Evolutionary conservation across 768 basidiomycete species (phyloP), one percentile per base, ranked within the genome.

Genomic region (Boletellus ananas): DNA sequence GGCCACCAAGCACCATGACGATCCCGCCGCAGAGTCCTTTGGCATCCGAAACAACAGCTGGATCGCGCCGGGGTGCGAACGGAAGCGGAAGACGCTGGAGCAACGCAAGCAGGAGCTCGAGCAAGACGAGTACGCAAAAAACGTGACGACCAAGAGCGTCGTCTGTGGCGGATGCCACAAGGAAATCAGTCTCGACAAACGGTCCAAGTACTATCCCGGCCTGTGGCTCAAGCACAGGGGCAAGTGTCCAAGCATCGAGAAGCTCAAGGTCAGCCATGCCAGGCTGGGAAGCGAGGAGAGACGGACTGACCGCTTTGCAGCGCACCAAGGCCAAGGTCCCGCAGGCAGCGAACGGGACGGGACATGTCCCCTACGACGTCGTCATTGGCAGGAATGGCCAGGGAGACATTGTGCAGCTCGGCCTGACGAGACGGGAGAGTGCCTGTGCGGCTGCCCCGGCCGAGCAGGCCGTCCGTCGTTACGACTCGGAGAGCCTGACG

Each of bases 161-260:
- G 45, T 52, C 3, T 70, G 69, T 37, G 39, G 33, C 10, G 70
- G 61, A 27, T 70, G 70, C 29, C 11, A 43, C 29, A 69, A 43
- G 49, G 55, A 49, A 16, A 72, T 70, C 35, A 68, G 67, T 38
- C 63, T 70, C 13, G 70, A 70, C 40, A 68, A 66, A 46, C 47
- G 69, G 37, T 68, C 62, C 3, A 45, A 52, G 21, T 72, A 72
- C 54, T 72, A 70, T 36, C 67, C 69, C 14, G 69, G 69, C 7
- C 35, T 70, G 8, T 70, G 69, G 69, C 34, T 43, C 43, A 70
- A 70, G 50, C 69, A 70, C 46, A 60, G 48, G 36, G 23, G 49
- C 3, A 69, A 69, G 49, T 70, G 70, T 34, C 57, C 52, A 21
- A 17, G 43, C 23, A 52, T 67, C 35, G 51, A 54, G 39, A 57